These are phyloP conservation scores for Pestalotiopsis sp. DNA, from an alignment of 2,329 filamentous ascomycete genomes.

Conservation along the genomic window DNA sequence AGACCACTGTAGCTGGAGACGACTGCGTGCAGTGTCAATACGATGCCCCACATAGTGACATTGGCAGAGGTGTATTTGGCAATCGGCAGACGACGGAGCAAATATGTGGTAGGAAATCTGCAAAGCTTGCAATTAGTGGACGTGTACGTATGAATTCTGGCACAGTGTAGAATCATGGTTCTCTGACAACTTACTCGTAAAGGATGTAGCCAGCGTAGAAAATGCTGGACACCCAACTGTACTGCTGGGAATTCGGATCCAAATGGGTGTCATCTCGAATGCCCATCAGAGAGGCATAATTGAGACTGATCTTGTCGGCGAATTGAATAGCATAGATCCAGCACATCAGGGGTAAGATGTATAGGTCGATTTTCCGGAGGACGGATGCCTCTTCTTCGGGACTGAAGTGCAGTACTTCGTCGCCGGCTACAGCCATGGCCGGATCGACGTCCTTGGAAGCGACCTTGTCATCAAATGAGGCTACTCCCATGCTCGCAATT, in stretches of 20 bases:
- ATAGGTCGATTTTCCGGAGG: conserved; percentile 1
- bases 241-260: conserved; percentile 5
- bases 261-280: conserved; percentile 2
- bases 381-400: background rate
- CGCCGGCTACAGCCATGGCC: background rate
- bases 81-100: conserved; percentile 2
- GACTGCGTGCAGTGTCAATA: background rate
- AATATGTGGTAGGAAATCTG: conserved; percentile 6
- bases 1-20: background rate
- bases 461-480: background rate
- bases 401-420: background rate
- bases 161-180: background rate
- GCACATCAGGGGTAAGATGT: conserved; percentile 1
- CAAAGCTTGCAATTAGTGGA: background rate
- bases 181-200: background rate
- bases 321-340: conserved; percentile 4
- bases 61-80: conserved; percentile 2
- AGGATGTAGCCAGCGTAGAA: conserved; percentile 8
- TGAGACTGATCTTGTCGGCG: conserved; percentile 4
- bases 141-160: background rate
- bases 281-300: conserved; percentile 6
- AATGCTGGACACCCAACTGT: background rate
- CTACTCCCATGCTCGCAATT: background rate
- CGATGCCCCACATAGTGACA: background rate
- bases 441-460: background rate